These are phyloP conservation scores for Phialocephala sp. DNA, from an alignment of 2,329 filamentous ascomycete genomes.

Conservation along the genomic window DNA sequence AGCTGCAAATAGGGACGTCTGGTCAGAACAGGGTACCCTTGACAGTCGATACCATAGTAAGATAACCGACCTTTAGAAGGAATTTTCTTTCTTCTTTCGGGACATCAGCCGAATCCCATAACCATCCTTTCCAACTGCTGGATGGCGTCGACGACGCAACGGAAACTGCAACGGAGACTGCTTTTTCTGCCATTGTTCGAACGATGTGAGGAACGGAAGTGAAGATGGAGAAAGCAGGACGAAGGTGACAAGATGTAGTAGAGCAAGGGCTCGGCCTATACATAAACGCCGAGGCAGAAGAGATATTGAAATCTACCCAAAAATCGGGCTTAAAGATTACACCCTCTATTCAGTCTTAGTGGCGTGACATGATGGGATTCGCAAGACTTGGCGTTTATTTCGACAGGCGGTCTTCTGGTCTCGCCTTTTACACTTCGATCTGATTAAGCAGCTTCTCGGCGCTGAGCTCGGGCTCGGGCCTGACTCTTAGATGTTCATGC, in stretches of 20 bases:
- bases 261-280: neutral
- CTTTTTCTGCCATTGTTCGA: constrained; percentile 18
- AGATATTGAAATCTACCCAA: neutral
- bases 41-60: neutral
- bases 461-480: no score
- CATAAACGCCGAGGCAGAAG: neutral
- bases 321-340: neutral
- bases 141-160: constrained; percentile 12
- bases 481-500: no score
- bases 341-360: constrained; percentile 6
- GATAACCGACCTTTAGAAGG: constrained; percentile 52
- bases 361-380: constrained; percentile 22
- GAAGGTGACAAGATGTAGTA: neutral
- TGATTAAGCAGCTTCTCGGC: no score
- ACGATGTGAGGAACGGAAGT: neutral
- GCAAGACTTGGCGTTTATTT: constrained; percentile 24
- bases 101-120: constrained; percentile 60
- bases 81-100: constrained; percentile 54
- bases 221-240: neutral
- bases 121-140: constrained; percentile 52
- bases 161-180: neutral
- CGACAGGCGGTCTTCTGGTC: constrained; percentile 5
- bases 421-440: no score
- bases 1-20: constrained; percentile 13
- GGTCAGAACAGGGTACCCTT: constrained; percentile 1